Evolutionary conservation across 2,329 filamentous ascomycete species (phyloP), one percentile per base, ranked within the genome.

Genomic region (Colletotrichum australisinense): DNA sequence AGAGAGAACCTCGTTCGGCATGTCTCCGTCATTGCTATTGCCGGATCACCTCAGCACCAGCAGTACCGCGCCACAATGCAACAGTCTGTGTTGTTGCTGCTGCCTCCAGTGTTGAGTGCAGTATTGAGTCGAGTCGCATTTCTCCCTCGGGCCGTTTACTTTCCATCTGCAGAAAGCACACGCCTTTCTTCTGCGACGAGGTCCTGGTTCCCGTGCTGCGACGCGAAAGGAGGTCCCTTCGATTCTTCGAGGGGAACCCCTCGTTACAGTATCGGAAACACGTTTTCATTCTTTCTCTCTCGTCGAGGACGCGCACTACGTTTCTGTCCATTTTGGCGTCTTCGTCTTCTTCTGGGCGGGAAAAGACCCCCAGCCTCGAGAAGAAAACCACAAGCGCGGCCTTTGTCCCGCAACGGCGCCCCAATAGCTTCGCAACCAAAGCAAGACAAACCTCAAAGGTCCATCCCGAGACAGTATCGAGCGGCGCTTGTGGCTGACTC

Each of bases 31-130:
- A n/a, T n/a, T 55, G 28, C 55, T 53, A 65, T 42, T 73, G 60
- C 70, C 60, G 67, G 35, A 65, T 66, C 53, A 73, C 67, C 70
- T 73, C 60, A 65, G 67, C 67, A 65, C 42, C 55, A 71, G 28
- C 49, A 55, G 12, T 56, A 32, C 70, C 67, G 60, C 67, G 60
- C 60, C 70, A 70, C 70, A 55, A 63, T 65, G 60, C 70, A 56
- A 56, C 46, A 9, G 56, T 73, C 70, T n/a, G 60, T 73, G 70
- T 69, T 67, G 22, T 32, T 28, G 53, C 63, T 56, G 63, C 53
- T 49, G 55, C 14, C 26, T 8, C 2, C 65, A 22, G 49, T 56
- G 11, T 35, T 35, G 32, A 35, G 32, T 52, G 26, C 26, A 28
- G 5, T 28, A 28, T 28, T 28, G 24, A 35, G 5, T 63, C 60